Percentiles rank a stretch among this genome's conserved stretches.
Conservation (phyloP, 257 asterid species). For the Echites panduratus region DNA sequence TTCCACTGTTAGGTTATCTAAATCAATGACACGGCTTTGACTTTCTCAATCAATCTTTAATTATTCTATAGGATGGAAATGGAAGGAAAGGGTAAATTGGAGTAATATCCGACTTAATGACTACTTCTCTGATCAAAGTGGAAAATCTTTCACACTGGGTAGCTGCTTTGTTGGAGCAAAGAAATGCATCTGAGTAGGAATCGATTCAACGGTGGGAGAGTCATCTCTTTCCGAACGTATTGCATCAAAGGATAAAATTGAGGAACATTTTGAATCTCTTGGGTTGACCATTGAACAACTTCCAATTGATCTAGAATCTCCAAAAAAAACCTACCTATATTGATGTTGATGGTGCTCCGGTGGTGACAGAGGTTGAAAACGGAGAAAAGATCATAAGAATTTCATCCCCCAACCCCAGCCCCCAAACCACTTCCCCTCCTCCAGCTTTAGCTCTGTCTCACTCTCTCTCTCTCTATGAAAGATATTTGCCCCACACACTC, state of each 20-base stretch:
- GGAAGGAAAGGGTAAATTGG: too few species aligned
- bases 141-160: background rate
- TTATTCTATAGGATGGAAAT: too few species aligned
- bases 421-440: slow-evolving; percentile 14
- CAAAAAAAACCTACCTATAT: slow-evolving; percentile 38
- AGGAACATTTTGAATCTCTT: slow-evolving; percentile 33
- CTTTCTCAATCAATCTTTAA: too few species aligned
- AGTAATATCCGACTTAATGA: too few species aligned
- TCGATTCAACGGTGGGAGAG: slow-evolving; percentile 48
- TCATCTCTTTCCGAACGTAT: slow-evolving; percentile 41
- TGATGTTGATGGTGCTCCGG: slow-evolving; percentile 21
- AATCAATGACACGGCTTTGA: too few species aligned
- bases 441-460: background rate
- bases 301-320: slow-evolving; percentile 36
- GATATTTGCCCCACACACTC: background rate
- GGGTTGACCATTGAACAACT: slow-evolving; percentile 32
- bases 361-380: slow-evolving; percentile 38
- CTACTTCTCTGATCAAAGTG: too few species aligned
- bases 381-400: too few species aligned
- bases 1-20: too few species aligned
- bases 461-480: slow-evolving; percentile 6
- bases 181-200: slow-evolving; percentile 50
- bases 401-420: slow-evolving; percentile 11
- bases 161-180: slow-evolving; percentile 71
- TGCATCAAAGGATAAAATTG: slow-evolving; percentile 29